Evolutionary conservation across 2,329 filamentous ascomycete genomes (phyloP).

Genomic region (Sporothrix inflata): DNA sequence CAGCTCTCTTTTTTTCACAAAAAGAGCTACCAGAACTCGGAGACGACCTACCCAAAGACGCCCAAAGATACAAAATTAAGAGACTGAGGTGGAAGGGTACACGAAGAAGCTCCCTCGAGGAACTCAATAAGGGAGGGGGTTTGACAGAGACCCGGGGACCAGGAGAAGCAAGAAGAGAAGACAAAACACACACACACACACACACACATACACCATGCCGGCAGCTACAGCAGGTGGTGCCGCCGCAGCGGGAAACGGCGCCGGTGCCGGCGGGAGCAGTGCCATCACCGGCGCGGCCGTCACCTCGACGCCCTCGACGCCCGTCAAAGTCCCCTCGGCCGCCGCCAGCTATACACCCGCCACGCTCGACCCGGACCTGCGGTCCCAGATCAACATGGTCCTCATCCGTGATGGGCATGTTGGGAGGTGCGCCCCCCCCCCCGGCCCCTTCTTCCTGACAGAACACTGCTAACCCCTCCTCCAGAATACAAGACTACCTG

Average conservation of each 20-base stretch:
- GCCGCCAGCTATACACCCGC: constrained; percentile 63
- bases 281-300: constrained; percentile 6
- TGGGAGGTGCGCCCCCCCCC: constrained; percentile 54
- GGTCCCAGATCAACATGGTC: constrained; percentile 64
- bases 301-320: constrained; percentile 49
- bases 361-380: constrained; percentile 63
- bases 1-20: background rate
- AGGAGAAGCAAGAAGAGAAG: background rate
- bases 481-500: constrained; percentile 66
- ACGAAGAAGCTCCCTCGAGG: background rate
- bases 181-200: constrained; percentile 1
- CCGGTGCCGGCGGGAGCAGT: background rate
- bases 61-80: background rate
- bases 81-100: background rate
- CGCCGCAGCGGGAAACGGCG: constrained; percentile 20
- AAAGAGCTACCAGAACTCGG: background rate
- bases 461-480: background rate
- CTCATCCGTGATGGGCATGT: constrained; percentile 64
- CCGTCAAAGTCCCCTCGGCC: constrained; percentile 63
- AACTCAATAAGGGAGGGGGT: background rate
- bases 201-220: constrained; percentile 19
- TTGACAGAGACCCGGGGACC: background rate
- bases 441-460: background rate
- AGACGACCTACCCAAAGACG: background rate
- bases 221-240: constrained; percentile 13